These are phyloP conservation scores for Hysterium pulicare DNA, from an alignment of 2,329 filamentous ascomycete genomes.

Conservation along the genomic window DNA sequence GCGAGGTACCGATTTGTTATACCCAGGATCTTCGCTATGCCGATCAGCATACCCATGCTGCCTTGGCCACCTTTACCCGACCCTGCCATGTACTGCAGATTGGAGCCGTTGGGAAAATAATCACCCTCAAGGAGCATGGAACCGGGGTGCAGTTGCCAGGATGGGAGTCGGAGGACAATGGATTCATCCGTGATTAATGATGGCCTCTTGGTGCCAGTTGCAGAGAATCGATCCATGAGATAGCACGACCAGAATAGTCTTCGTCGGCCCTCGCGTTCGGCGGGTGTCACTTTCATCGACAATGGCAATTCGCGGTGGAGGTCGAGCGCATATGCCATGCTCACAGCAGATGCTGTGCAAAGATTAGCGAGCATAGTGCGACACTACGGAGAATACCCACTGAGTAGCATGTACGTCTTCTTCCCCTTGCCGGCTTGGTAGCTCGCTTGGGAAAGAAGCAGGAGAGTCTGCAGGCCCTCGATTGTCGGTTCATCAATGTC, in stretches of 20 bases:
- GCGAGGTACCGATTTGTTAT: slow-evolving; percentile 81
- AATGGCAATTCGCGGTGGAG: slow-evolving; percentile 72
- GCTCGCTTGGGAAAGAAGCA: slow-evolving; percentile 72
- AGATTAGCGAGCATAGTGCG: slow-evolving; percentile 15
- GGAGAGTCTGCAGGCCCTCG: slow-evolving; percentile 70
- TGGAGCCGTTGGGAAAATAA: slow-evolving; percentile 76
- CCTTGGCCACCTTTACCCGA: slow-evolving; percentile 69
- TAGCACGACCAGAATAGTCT: slow-evolving; percentile 90
- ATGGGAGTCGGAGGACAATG: slow-evolving; percentile 71
- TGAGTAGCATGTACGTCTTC: slow-evolving; percentile 81
- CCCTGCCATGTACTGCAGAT: slow-evolving; percentile 68
- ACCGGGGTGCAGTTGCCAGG: slow-evolving; percentile 63
- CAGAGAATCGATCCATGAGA: slow-evolving; percentile 77
- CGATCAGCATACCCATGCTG: slow-evolving; percentile 76
- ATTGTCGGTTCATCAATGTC: slow-evolving; percentile 79
- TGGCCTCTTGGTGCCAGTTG: slow-evolving; percentile 76
- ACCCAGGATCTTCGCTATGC: slow-evolving; percentile 78
- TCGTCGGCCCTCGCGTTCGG: slow-evolving; percentile 72
- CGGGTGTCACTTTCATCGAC: slow-evolving; percentile 58
- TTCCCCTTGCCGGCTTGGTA: slow-evolving; percentile 76
- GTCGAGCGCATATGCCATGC: slow-evolving; percentile 80
- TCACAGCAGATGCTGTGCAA: slow-evolving; percentile 64
- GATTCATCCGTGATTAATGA: slow-evolving; percentile 76
- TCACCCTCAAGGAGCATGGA: slow-evolving; percentile 69
- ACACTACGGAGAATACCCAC: slow-evolving; percentile 45